Percentiles rank a stretch among this genome's conserved stretches.
Conservation (phyloP, 108 stramenopile genomes). For the Stephanodiscus minutulus region DNA sequence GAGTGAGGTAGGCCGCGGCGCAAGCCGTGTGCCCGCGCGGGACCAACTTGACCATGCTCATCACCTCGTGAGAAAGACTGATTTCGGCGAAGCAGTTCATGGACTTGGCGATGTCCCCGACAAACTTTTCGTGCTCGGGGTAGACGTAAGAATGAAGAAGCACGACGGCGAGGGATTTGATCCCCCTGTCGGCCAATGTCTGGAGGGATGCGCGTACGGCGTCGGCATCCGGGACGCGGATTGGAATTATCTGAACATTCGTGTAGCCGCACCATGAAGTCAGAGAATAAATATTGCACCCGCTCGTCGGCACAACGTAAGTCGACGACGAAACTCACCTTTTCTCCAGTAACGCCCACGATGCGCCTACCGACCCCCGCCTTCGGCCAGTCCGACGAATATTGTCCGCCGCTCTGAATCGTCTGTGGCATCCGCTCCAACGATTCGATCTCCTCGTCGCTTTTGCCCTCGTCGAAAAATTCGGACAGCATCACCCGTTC, state of each 20-base stretch:
- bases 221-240: constrained; percentile 67
- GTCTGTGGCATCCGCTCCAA: constrained; percentile 11
- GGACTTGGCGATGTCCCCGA: constrained; percentile 75
- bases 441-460: constrained; percentile 14
- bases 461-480: constrained; percentile 59
- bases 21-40: constrained; percentile 91
- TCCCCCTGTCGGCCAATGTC: constrained; percentile 69
- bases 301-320: neutral
- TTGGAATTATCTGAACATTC: constrained; percentile 31
- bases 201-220: constrained; percentile 68
- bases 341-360: constrained; percentile 84
- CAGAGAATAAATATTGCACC: constrained; percentile 22
- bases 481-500: constrained; percentile 88
- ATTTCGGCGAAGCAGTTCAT: constrained; percentile 93
- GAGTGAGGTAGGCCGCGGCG: constrained; percentile 97
- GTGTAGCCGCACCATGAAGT: neutral
- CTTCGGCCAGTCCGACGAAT: constrained; percentile 38
- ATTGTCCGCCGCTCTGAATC: neutral
- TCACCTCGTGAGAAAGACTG: constrained; percentile 83
- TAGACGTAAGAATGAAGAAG: constrained; percentile 56
- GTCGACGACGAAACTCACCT: constrained; percentile 28
- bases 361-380: constrained; percentile 44
- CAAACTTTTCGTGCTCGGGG: constrained; percentile 81
- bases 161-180: constrained; percentile 87
- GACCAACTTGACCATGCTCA: constrained; percentile 96